phyloP scores from a whole-genome alignment of 176 grass and related monocot species.

The Canna indica region DNA sequence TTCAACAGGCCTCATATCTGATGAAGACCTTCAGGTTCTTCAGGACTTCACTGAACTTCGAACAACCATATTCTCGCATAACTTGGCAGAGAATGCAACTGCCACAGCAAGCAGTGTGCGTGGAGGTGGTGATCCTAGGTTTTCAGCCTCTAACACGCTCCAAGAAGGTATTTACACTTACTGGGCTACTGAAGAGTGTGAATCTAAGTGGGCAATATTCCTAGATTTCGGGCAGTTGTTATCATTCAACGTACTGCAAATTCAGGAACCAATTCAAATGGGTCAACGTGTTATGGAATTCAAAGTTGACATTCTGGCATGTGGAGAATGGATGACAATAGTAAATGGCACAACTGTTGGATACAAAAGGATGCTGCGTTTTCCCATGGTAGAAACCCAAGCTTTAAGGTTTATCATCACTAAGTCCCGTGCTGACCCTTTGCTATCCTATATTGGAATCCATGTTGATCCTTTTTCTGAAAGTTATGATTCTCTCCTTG shows the following conservation, averaged over 20 bases:
- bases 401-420: constrained; percentile 48
- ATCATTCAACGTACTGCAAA: constrained; percentile 69
- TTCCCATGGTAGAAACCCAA: constrained; percentile 30
- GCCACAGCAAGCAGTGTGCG: constrained; percentile 52
- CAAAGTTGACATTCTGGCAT: constrained; percentile 42
- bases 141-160: constrained; percentile 57
- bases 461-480: no score
- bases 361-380: constrained; percentile 70
- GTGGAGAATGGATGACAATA: constrained; percentile 47
- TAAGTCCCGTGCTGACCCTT: constrained; percentile 42
- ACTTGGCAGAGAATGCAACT: constrained; percentile 50
- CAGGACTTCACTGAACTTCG: constrained; percentile 63
- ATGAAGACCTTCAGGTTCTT: constrained; percentile 67
- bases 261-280: constrained; percentile 93
- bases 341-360: constrained; percentile 59
- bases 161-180: constrained; percentile 52
- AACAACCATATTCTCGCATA: constrained; percentile 54
- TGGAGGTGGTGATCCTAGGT: constrained; percentile 43
- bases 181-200: constrained; percentile 60
- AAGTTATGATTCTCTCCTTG: no score
- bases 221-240: constrained; percentile 36
- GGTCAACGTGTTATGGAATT: constrained; percentile 78
- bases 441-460: constrained; percentile 67
- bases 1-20: constrained; percentile 58
- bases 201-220: constrained; percentile 43